Percentiles rank a stretch among this genome's conserved stretches.
These are phyloP conservation scores for Puccinia novopanici DNA, from an alignment of 1,284 basidiomycete species.

Conservation along the genomic window DNA sequence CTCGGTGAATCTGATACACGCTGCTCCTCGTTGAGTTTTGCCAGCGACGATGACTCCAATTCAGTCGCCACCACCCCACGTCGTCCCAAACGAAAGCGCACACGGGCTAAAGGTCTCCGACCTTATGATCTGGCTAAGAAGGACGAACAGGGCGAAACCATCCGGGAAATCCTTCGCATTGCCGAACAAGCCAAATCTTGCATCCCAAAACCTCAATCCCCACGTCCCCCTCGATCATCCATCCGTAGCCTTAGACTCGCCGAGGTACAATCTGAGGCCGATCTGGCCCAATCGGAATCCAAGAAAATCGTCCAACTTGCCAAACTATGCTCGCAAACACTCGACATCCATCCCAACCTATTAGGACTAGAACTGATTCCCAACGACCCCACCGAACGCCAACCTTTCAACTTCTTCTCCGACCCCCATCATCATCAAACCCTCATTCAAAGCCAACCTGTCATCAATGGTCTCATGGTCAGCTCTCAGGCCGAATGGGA, in stretches of 20 bases:
- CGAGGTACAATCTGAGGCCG: conserved; percentile 23
- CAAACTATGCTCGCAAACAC: conserved; percentile 17
- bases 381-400: neutral
- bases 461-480: conserved; percentile 3
- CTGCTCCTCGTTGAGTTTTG: neutral
- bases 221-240: conserved; percentile 28
- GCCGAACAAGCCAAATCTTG: conserved; percentile 36
- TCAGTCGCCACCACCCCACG: conserved; percentile 8
- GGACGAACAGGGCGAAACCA: conserved; percentile 42
- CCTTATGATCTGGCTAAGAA: conserved; percentile 44
- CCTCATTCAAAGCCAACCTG: neutral
- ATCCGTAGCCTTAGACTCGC: conserved; percentile 24
- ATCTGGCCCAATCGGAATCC: conserved; percentile 32
- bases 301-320: conserved; percentile 44
- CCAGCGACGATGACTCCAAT: neutral
- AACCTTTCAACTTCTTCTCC: conserved; percentile 15
- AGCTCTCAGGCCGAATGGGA: conserved; percentile 39
- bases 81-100: conserved; percentile 14
- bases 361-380: conserved; percentile 18
- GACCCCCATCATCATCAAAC: neutral
- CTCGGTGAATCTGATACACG: neutral
- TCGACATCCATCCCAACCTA: conserved; percentile 18
- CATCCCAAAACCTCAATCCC: conserved; percentile 2
- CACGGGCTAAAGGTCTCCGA: conserved; percentile 25
- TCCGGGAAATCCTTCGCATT: conserved; percentile 43